Evolutionary conservation across 2,329 filamentous ascomycete genomes (phyloP), one percentile per base, ranked within the genome.

Genomic region (Aspergillus transmontanensis): DNA sequence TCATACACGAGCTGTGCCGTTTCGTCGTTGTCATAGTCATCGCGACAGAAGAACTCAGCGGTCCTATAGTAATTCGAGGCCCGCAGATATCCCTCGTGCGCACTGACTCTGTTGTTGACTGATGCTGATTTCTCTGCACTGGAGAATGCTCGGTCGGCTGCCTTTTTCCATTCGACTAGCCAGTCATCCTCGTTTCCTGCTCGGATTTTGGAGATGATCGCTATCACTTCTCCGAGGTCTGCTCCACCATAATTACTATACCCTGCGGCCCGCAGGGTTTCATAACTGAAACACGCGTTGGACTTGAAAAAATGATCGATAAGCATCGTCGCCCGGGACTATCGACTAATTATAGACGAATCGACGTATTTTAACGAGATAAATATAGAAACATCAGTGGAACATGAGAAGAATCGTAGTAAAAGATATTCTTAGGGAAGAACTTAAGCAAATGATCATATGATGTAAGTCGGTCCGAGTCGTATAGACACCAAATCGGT

Each of bases 241-340:
- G 57, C 57, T 16, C 57, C 43, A 16, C 28, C 57, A n/a, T 51
- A 51, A 21, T 58, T 58, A 46, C 28, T 36, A 16, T 58, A 58
- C 14, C 57, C 57, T 6, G 57, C 57, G 11, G 57, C 57, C 4
- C 57, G 43, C 12, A 58, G 57, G 4, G 45, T 32, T 26, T 58
- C 57, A 39, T 58, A 58, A 30, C 57, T 58, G 57, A 58, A 58
- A 7, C 36, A 34, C 30, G n/a, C 57, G 32, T 58, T 58, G 4
- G 41, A 50, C 4, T 50, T 50, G 57, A 58, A 50, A 23, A 58
- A 51, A 26, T 58, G 32, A 19, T 50, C 26, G 30, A 51, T 36
- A 11, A 58, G 57, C 43, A 51, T 58, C 36, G 11, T 28, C 2
- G 6, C 45, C 45, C 26, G 4, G 7, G 21, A 21, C 0, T 21